These are phyloP conservation scores for Rhododendron ferrugineum DNA, from an alignment of 148 eudicot species.

Conservation along the genomic window DNA sequence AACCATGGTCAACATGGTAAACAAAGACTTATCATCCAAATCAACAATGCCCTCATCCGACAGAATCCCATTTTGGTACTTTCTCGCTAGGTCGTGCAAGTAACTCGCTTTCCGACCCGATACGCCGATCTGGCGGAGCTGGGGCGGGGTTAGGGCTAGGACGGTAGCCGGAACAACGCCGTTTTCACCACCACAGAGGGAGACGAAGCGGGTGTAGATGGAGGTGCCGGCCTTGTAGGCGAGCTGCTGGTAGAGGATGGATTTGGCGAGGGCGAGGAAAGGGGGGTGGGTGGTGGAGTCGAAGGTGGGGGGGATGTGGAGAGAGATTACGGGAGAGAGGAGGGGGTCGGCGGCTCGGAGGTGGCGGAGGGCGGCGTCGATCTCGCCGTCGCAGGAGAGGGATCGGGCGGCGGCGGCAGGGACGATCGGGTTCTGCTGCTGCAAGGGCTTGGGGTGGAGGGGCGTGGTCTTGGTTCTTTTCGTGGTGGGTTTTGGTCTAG, in stretches of 20 bases:
- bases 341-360: conserved; percentile 40
- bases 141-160: conserved; percentile 30
- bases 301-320: conserved; percentile 36
- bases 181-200: conserved; percentile 41
- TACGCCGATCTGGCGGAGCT: conserved; percentile 55
- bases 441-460: conserved; percentile 1
- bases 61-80: conserved; percentile 43
- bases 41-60: conserved; percentile 32
- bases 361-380: conserved; percentile 36
- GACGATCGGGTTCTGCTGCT: background rate
- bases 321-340: conserved; percentile 27
- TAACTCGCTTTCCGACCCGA: conserved; percentile 48
- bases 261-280: conserved; percentile 44
- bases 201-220: conserved; percentile 48
- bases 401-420: conserved; percentile 21
- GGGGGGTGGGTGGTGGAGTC: conserved; percentile 47
- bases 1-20: conserved; percentile 59
- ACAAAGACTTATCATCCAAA: conserved; percentile 59
- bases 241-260: conserved; percentile 58
- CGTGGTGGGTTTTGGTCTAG: conserved; percentile 6
- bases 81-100: conserved; percentile 45
- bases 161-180: conserved; percentile 33
- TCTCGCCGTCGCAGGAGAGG: conserved; percentile 37
- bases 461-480: conserved; percentile 13
- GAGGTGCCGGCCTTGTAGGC: conserved; percentile 54